Percentiles rank a stretch among this genome's conserved stretches.
Evolutionary conservation across 1,139 yeast genomes (phyloP).

Genomic region (Yamadazyma buinensis): DNA sequence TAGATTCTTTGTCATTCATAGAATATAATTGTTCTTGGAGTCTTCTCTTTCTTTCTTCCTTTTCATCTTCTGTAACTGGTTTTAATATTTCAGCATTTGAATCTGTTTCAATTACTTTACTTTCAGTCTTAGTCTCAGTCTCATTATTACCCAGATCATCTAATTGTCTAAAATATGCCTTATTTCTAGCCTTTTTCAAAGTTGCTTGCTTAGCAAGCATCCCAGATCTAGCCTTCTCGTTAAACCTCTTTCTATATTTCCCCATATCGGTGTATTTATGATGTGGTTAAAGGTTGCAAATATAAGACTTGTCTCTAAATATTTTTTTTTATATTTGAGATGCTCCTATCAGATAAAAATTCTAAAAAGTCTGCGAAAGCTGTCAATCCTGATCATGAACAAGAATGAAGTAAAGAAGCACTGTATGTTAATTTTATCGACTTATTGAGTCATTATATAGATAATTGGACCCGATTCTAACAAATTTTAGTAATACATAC

Average conservation of each 20-base stretch:
- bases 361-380: background rate
- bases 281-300: background rate
- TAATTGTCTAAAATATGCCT: constrained; percentile 55
- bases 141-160: constrained; percentile 25
- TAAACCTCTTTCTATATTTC: constrained; percentile 73
- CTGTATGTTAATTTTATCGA: constrained; percentile 29
- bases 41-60: constrained; percentile 60
- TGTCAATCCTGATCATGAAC: constrained; percentile 18
- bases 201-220: constrained; percentile 79
- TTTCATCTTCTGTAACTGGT: constrained; percentile 54
- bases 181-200: constrained; percentile 63
- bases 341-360: constrained; percentile 6
- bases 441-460: too few species aligned
- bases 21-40: constrained; percentile 54
- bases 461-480: background rate
- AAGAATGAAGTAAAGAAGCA: constrained; percentile 26
- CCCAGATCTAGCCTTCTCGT: constrained; percentile 83
- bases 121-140: constrained; percentile 9
- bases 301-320: background rate
- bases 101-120: constrained; percentile 23
- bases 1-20: constrained; percentile 57
- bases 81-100: constrained; percentile 59
- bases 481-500: constrained; percentile 33
- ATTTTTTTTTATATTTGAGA: constrained; percentile 8
- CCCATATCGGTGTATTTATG: constrained; percentile 49